Evolutionary conservation across 2,329 filamentous ascomycete species (phyloP), one percentile per base, ranked within the genome.

Genomic region (Penicillium sp.): DNA sequence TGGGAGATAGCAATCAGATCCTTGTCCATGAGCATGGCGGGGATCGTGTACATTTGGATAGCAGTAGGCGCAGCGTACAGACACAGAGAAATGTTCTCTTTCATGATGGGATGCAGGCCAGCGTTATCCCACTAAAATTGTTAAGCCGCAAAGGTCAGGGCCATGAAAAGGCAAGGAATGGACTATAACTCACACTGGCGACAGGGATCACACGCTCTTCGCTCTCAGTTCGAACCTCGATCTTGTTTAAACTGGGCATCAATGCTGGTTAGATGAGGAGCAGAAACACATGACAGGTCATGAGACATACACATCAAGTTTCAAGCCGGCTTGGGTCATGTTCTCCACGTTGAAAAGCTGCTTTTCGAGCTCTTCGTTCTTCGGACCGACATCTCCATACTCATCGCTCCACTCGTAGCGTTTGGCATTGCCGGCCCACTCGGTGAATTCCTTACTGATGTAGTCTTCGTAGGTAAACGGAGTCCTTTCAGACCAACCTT

Each of bases 1-100:
- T 97, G 92, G 7, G 93, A 90, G 62, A 93, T 83, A 2, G 86
- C 91, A 57, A 97, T 88, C 27, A 97, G 76, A 69, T 98, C 93
- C 58, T 87, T 77, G 1, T 87, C 87, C 43, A 80, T 75, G 20
- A 88, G 72, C 38, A 97, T 84, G 0, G 91, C 84, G 0, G 93
- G 90, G 27, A 97, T 81, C 4, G 83, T 84, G 67, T 88, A 96
- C 18, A 82, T 81, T 66, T 98, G 93, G 32, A 98, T 93, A 0
- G 91, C 88, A 0, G 93, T 97, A 0, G 91, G 89, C 0, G 72
- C 64, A 0, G 74, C 67, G 64, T 95, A 97, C 1, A 83, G 80
- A 53, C 83, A 84, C 2, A 91, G 76, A 52, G 81, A 66, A 35
- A 96, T 79, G 58, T 97, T 98, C 55, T 85, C 77, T 1, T 86